Conservation (phyloP, 225 moss, liverwort and hornwort species). For the Takakia lepidozioides region DNA sequence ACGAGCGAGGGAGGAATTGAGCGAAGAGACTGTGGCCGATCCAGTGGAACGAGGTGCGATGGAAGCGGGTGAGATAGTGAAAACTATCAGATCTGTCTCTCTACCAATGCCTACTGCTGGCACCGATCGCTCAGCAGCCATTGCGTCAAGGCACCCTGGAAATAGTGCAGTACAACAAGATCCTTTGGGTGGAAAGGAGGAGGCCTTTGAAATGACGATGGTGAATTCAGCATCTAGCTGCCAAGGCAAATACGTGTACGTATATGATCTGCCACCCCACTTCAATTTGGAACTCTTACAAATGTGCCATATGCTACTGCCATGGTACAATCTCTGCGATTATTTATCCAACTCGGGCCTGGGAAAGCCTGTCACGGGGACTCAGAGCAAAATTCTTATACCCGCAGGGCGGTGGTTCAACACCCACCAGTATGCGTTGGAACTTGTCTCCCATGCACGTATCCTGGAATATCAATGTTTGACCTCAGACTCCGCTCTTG, state of each 20-base stretch:
- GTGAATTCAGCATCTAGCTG: conserved; percentile 12
- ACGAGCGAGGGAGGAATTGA: no score
- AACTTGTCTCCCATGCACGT: conserved; percentile 74
- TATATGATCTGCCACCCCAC: conserved; percentile 70
- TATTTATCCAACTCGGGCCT: conserved; percentile 68
- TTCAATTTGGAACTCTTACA: conserved; percentile 68
- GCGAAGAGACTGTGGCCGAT: no score
- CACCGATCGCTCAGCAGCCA: no score
- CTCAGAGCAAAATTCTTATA: conserved; percentile 41
- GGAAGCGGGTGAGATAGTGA: no score
- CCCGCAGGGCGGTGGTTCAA: conserved; percentile 64
- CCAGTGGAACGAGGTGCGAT: no score
- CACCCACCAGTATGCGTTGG: conserved; percentile 77
- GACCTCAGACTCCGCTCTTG: conserved; percentile 41
- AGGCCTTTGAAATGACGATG: no score
- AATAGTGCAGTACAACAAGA: no score
- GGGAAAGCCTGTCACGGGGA: conserved; percentile 39
- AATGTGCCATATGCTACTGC: conserved; percentile 58
- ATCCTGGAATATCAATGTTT: conserved; percentile 62
- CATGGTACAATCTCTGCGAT: conserved; percentile 80
- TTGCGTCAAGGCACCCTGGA: no score
- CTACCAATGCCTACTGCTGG: no score
- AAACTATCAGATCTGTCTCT: no score
- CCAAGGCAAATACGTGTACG: conserved; percentile 46
- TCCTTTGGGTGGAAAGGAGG: no score